Base-by-base conservation (phyloP, 2,329 filamentous ascomycete species). In the Colletotrichum magnum region DNA sequence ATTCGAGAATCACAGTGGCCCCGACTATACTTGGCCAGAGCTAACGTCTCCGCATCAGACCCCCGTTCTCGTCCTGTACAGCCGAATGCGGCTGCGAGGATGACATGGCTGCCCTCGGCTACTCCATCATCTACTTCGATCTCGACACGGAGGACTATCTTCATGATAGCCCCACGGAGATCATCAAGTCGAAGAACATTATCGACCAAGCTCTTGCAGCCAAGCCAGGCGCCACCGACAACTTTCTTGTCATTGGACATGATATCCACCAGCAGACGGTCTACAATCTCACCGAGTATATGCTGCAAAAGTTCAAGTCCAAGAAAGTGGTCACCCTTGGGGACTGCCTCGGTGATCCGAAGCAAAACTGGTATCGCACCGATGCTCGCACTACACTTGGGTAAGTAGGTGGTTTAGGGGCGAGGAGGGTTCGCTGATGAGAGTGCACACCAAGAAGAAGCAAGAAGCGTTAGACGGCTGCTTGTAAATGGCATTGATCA, bases 241-340 rank as follows among this genome's bases (percentile, higher is more conserved):
- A 57, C n/a, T 66, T 56, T 45, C 69, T 72, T 18, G 58, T 69
- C 47, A 69, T 78, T 64, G 79, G 84, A 59, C 82, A 84, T 67
- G 82, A 84, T 68, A 81, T 83, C 54, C 80, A 83, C 69, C 75
- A 80, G 48, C 77, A 82, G 71, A 80, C 80, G 5, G 81, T 80
- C 9, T 76, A 78, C 48, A 81, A 80, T 62, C 75, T 84, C 5
- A 81, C 80, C 9, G 75, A 77, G 10, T 81, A 79, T 67, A 75
- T 82, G 63, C 72, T 82, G 18, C 61, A 72, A 16, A 77, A 75
- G 45, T 76, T 86, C 39, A 75, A 78, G 48, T 69, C 69, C 15
- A 78, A 81, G 52, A 83, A 83, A 2, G 79, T 79, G 58, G 85
- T 86, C 48, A 84, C 84, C 9, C 81, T 87, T 12, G 86, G 85